Conservation (phyloP, 768 basidiomycete species). For the Leccinum sublutescens region DNA sequence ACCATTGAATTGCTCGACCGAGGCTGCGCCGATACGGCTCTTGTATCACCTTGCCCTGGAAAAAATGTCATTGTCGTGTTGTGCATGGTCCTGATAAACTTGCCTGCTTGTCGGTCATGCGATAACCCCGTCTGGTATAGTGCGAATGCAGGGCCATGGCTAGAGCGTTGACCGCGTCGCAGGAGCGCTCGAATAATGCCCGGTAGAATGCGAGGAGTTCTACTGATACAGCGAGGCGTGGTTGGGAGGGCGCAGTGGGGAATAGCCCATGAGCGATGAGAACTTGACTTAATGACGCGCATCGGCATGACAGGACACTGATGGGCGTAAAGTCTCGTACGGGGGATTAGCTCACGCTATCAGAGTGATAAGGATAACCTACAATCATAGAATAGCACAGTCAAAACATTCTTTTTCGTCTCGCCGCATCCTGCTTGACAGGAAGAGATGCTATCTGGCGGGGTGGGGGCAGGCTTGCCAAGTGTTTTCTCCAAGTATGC, state of each 20-base stretch:
- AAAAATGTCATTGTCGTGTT: background rate
- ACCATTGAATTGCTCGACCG: conserved; percentile 31
- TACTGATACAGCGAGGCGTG: conserved; percentile 22
- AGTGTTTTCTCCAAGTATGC: background rate
- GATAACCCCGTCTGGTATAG: conserved; percentile 15
- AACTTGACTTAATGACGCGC: background rate
- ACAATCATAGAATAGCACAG: background rate
- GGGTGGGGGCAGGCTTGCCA: background rate
- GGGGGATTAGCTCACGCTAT: background rate
- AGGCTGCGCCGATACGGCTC: conserved; percentile 36
- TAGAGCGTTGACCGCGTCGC: conserved; percentile 24
- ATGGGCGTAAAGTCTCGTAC: background rate
- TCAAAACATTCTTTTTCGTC: background rate
- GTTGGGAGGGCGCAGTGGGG: conserved; percentile 1
- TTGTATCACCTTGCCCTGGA: conserved; percentile 22
- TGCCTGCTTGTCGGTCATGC: conserved; percentile 1
- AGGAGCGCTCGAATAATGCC: conserved; percentile 38
- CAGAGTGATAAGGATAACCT: background rate
- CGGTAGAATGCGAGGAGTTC: conserved; percentile 17
- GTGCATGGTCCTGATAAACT: background rate
- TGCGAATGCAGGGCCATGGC: background rate
- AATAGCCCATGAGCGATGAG: background rate
- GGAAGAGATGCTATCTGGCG: background rate
- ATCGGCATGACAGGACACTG: background rate
- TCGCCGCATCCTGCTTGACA: background rate